A percentile compares a stretch with the other conserved stretches of the same genome.
Evolutionary conservation across 2,329 filamentous ascomycete species (phyloP).

Genomic region (Stagonosporopsis vannaccii): DNA sequence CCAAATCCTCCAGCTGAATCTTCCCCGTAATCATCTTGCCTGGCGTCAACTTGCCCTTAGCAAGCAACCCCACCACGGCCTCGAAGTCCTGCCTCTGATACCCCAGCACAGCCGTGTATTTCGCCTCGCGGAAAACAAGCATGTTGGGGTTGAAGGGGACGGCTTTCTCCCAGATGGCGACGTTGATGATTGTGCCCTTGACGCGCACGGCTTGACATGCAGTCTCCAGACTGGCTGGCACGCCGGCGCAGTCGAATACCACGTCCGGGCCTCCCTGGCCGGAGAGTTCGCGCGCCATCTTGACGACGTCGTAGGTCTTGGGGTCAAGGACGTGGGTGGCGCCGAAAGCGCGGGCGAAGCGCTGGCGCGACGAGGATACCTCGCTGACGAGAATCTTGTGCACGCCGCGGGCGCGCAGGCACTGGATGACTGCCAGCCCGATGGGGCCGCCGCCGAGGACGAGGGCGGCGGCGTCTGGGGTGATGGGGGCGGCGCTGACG

Average conservation of each 20-base stretch:
- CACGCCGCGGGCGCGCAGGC: conserved; percentile 62
- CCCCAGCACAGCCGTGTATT: conserved; percentile 58
- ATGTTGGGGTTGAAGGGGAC: conserved; percentile 63
- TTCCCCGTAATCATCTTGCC: conserved; percentile 67
- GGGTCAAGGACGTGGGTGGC: conserved; percentile 64
- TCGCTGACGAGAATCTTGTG: conserved; percentile 66
- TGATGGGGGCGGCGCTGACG: conserved; percentile 58
- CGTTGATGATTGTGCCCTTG: conserved; percentile 67
- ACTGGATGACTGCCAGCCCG: conserved; percentile 66
- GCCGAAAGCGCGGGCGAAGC: conserved; percentile 62
- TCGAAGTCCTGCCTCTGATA: conserved; percentile 64
- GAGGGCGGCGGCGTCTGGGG: conserved; percentile 57
- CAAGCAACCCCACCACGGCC: conserved; percentile 63
- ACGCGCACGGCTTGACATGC: conserved; percentile 59
- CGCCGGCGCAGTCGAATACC: conserved; percentile 69
- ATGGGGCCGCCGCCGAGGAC: conserved; percentile 70
- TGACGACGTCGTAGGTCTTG: conserved; percentile 57
- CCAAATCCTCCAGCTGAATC: conserved; percentile 63
- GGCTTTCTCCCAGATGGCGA: conserved; percentile 69
- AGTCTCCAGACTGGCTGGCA: conserved; percentile 55
- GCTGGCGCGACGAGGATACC: conserved; percentile 58
- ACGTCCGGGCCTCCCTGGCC: conserved; percentile 62
- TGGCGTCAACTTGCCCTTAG: conserved; percentile 52
- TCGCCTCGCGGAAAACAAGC: conserved; percentile 62
- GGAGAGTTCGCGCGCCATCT: conserved; percentile 57